Evolutionary conservation across 306 rosid genomes (phyloP).

Genomic region (Psophocarpus tetragonolobus): DNA sequence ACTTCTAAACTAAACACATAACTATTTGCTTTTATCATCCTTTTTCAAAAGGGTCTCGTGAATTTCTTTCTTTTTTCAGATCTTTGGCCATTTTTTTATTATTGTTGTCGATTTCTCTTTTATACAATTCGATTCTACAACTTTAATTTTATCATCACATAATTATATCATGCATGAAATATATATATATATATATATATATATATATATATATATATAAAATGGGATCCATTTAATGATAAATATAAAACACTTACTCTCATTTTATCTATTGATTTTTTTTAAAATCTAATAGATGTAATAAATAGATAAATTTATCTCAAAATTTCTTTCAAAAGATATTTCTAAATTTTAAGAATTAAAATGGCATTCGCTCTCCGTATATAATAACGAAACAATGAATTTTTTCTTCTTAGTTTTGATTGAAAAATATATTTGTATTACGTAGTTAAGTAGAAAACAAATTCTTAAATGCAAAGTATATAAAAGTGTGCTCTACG

Average conservation of each 20-base stretch:
- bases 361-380: no score
- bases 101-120: neutral
- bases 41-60: slow-evolving; percentile 10
- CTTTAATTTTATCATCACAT: neutral
- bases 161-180: no score
- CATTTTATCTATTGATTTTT: no score
- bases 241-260: no score
- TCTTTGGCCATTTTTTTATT: neutral
- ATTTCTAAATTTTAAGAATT: no score
- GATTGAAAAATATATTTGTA: neutral
- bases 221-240: no score
- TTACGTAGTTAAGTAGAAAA: neutral
- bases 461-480: neutral
- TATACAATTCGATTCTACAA: neutral
- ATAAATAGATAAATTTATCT: no score
- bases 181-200: no score
- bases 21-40: slow-evolving; percentile 7
- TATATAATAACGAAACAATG: neutral
- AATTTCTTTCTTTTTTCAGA: slow-evolving; percentile 17
- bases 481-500: neutral
- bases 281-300: no score
- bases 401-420: neutral
- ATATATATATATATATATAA: no score
- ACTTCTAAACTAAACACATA: neutral
- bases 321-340: no score